Base-by-base conservation (phyloP, 2,329 filamentous ascomycete genomes). In the Thielaviopsis punctulata region DNA sequence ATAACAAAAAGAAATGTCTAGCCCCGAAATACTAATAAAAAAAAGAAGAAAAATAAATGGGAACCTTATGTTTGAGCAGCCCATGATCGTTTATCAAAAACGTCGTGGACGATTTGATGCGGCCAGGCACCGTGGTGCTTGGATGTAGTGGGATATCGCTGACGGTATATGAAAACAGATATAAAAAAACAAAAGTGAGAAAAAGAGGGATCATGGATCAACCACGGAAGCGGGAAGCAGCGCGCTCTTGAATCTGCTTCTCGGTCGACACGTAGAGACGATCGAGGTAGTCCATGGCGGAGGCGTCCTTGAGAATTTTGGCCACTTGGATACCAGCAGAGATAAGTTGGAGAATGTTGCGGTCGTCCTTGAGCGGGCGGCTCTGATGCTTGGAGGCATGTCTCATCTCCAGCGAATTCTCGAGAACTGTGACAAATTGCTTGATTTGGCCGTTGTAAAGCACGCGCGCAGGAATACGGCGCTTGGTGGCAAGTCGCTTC, bases 381-480 rank as follows among this genome's bases (percentile, higher is more conserved):
- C 80, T 84, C 66, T 89, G 84, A 67, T 89, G 83, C 66, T 87
- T 88, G 48, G 85, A 83, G 55, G 84, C 84, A 65, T 90, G 85
- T 57, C 86, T 76, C 84, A 89, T 89, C 69, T 90, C 86, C 61
- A 93, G 71, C 47, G 84, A 89, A 66, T 92, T 93, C 63, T 93
- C 86, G 60, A 93, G 69, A 25, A 92, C 84, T 43, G 86, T 92
- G 58, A 92, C 84, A 65, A 93, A 80, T 66, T 92, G 86, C 68
- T 90, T 92, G 68, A 93, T 93, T 68, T 93, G 86, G 55, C 85
- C 84, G 64, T 92, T 86, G 70, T 90, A 92, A 44, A 93, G 71
- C 19, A 92, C 84, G 52, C 86, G 75, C 46, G 86, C 84, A 5
- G 86, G 86, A 59, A 93, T 90, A 56, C 86, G 79, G 58, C 86